Percentiles rank a stretch among this genome's conserved stretches.
These are phyloP conservation scores for Physcomitrellopsis africana DNA, from an alignment of 225 moss, liverwort and hornwort genomes.

Conservation along the genomic window DNA sequence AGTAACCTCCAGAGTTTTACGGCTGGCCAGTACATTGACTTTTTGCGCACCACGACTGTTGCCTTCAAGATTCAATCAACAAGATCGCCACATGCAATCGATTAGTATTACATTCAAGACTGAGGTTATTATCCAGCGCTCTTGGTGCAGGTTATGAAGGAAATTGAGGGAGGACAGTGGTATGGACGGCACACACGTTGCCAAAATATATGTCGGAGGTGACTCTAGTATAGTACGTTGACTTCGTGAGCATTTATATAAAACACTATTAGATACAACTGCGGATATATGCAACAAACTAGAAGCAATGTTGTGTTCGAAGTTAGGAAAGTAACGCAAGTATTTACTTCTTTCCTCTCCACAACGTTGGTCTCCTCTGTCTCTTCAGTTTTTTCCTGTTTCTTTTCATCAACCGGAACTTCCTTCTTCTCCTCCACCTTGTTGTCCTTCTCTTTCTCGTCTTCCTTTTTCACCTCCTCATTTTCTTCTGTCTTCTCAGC, in stretches of 20 bases:
- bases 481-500: constrained; percentile 32
- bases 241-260: no score
- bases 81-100: constrained; percentile 18
- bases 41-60: constrained; percentile 34
- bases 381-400: constrained; percentile 14
- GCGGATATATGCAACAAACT: neutral
- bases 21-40: constrained; percentile 47
- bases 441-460: constrained; percentile 22
- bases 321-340: neutral
- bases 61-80: constrained; percentile 29
- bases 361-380: constrained; percentile 26
- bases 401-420: neutral
- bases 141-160: no score
- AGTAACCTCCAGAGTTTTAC: constrained; percentile 44
- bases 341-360: constrained; percentile 32
- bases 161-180: no score
- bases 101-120: neutral
- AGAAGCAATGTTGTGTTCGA: neutral
- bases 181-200: no score
- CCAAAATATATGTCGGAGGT: no score
- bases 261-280: no score
- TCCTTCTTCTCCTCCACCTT: constrained; percentile 26
- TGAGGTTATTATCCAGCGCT: no score
- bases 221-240: no score
- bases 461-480: constrained; percentile 18